Percentiles rank a stretch among this genome's conserved stretches.
These are phyloP conservation scores for Anacardium occidentale DNA, from an alignment of 345 rosid species.

Conservation along the genomic window DNA sequence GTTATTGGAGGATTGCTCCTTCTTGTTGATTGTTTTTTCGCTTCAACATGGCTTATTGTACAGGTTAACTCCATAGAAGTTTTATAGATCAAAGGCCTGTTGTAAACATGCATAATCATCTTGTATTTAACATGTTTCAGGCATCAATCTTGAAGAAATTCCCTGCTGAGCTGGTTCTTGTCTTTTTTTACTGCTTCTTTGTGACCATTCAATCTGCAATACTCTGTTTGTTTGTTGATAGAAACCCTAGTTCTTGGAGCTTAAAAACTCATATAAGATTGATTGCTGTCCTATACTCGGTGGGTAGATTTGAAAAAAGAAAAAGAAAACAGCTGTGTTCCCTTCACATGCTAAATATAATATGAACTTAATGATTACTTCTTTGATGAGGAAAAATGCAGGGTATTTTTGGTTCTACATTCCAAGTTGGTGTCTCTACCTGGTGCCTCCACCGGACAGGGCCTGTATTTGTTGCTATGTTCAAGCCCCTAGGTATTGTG, in stretches of 20 bases:
- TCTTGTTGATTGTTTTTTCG: slow-evolving; percentile 34
- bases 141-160: slow-evolving; percentile 35
- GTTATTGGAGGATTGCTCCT: slow-evolving; percentile 45
- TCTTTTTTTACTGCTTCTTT: slow-evolving; percentile 49
- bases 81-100: background rate
- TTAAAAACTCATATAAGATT: slow-evolving; percentile 31
- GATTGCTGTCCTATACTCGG: slow-evolving; percentile 41
- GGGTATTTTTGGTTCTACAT: slow-evolving; percentile 55
- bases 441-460: slow-evolving; percentile 65
- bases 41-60: slow-evolving; percentile 40
- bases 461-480: slow-evolving; percentile 66
- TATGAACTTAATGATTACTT: background rate
- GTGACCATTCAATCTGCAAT: slow-evolving; percentile 51
- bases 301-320: slow-evolving; percentile 25
- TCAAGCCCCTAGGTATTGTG: slow-evolving; percentile 62
- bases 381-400: slow-evolving; percentile 3
- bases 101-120: background rate
- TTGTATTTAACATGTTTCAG: slow-evolving; percentile 17
- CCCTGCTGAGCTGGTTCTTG: slow-evolving; percentile 42
- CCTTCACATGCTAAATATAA: slow-evolving; percentile 10
- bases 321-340: background rate
- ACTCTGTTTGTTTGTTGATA: slow-evolving; percentile 33
- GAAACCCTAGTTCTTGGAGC: slow-evolving; percentile 43
- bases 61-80: slow-evolving; percentile 29
- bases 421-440: slow-evolving; percentile 55